These are phyloP conservation scores for Plasmodium reichenowi DNA, from an alignment of 169 alveolate genomes.

Conservation along the genomic window DNA sequence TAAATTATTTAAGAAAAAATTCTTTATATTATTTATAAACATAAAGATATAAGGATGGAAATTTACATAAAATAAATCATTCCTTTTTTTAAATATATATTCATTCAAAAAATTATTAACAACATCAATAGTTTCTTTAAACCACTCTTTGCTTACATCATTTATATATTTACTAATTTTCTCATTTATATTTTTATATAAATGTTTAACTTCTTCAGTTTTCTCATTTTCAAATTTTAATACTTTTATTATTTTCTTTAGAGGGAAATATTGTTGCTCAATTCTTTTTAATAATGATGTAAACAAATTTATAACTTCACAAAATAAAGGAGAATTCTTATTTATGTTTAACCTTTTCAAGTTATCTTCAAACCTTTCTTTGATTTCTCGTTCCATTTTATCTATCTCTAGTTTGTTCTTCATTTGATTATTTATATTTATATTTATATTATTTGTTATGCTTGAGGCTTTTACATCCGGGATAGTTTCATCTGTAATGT, in stretches of 20 bases:
- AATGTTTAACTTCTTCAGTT: constrained; percentile 36
- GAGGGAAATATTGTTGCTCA: constrained; percentile 66
- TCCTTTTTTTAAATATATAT: constrained; percentile 43
- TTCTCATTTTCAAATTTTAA: constrained; percentile 46
- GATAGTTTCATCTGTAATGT: neutral
- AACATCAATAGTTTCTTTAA: constrained; percentile 55
- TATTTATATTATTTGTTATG: neutral
- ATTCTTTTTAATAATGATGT: constrained; percentile 55
- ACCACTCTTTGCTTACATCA: constrained; percentile 69
- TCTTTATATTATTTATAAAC: constrained; percentile 55
- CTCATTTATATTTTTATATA: constrained; percentile 29
- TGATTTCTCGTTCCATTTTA: neutral
- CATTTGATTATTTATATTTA: neutral
- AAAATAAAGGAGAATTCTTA: constrained; percentile 43
- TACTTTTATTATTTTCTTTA: constrained; percentile 36
- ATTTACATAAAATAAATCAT: constrained; percentile 46
- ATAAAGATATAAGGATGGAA: constrained; percentile 70
- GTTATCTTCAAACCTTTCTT: constrained; percentile 6
- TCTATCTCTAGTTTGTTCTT: neutral
- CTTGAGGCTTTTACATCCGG: neutral
- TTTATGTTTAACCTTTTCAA: constrained; percentile 31
- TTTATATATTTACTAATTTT: constrained; percentile 60
- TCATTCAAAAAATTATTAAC: constrained; percentile 60
- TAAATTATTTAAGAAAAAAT: constrained; percentile 47
- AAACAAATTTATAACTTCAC: constrained; percentile 65